Conservation (phyloP, 106 monocot genomes). For the Acorus calamus region DNA sequence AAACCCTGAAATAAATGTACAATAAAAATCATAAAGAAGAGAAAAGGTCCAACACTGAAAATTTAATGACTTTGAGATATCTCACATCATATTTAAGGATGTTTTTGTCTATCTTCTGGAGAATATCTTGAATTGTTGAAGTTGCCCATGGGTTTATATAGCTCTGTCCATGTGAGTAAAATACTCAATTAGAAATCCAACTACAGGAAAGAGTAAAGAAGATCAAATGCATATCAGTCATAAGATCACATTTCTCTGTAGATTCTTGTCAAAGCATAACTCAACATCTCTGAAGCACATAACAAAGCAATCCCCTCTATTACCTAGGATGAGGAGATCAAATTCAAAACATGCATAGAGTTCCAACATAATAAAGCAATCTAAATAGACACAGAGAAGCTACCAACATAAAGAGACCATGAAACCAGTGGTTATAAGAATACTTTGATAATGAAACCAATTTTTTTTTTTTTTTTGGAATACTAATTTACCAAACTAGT, state of each 20-base stretch:
- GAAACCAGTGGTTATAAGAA: no score
- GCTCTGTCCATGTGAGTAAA: constrained; percentile 1
- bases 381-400: no score
- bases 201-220: no score
- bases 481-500: no score
- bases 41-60: not conserved
- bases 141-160: constrained; percentile 41
- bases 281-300: constrained; percentile 23
- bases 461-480: no score
- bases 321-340: no score
- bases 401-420: no score
- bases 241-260: not conserved
- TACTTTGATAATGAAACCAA: no score
- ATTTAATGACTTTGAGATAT: not conserved
- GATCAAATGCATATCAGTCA: no score
- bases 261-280: constrained; percentile 16
- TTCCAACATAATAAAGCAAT: no score
- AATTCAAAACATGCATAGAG: no score
- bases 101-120: constrained; percentile 25
- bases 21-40: not conserved
- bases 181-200: no score
- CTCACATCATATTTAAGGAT: constrained; percentile 45
- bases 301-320: not conserved
- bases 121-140: constrained; percentile 23
- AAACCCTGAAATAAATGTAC: constrained; percentile 40